phyloP scores from a whole-genome alignment of 2,329 filamentous ascomycete species.

The Fusarium dimerum region DNA sequence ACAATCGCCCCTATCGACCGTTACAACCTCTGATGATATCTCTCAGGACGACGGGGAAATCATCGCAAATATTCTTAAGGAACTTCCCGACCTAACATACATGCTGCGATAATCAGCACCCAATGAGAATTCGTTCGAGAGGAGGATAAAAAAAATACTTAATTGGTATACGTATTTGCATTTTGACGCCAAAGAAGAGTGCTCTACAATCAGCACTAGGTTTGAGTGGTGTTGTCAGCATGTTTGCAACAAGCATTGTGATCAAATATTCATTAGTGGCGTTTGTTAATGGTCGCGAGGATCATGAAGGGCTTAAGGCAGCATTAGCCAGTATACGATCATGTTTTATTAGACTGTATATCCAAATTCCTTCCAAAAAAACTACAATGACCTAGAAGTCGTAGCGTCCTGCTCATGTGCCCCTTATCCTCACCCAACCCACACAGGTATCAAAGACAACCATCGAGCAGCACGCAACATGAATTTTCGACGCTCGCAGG shows the following conservation, averaged over 20 bases:
- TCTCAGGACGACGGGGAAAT: slow-evolving; percentile 33
- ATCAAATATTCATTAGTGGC: slow-evolving; percentile 21
- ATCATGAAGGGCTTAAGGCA: not conserved
- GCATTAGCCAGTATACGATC: slow-evolving; percentile 1
- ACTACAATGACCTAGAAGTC: too few species aligned
- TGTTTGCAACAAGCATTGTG: not conserved
- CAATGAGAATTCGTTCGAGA: slow-evolving; percentile 12
- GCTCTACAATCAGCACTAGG: not conserved
- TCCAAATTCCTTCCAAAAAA: not conserved
- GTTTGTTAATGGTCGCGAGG: not conserved
- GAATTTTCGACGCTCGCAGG: slow-evolving; percentile 7
- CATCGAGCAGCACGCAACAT: slow-evolving; percentile 13
- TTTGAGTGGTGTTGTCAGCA: not conserved
- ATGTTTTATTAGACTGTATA: slow-evolving; percentile 1
- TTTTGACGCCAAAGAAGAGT: not conserved
- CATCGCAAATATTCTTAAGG: slow-evolving; percentile 37
- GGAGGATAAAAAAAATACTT: not conserved
- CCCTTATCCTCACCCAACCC: not conserved
- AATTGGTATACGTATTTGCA: not conserved
- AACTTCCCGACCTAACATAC: slow-evolving; percentile 47
- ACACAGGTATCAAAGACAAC: slow-evolving; percentile 7
- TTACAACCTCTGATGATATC: slow-evolving; percentile 1
- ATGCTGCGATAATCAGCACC: slow-evolving; percentile 40
- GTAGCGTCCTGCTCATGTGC: too few species aligned
- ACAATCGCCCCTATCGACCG: slow-evolving; percentile 3